These are phyloP conservation scores for Bipolaris oryzae DNA, from an alignment of 2,329 filamentous ascomycete genomes.

Conservation along the genomic window DNA sequence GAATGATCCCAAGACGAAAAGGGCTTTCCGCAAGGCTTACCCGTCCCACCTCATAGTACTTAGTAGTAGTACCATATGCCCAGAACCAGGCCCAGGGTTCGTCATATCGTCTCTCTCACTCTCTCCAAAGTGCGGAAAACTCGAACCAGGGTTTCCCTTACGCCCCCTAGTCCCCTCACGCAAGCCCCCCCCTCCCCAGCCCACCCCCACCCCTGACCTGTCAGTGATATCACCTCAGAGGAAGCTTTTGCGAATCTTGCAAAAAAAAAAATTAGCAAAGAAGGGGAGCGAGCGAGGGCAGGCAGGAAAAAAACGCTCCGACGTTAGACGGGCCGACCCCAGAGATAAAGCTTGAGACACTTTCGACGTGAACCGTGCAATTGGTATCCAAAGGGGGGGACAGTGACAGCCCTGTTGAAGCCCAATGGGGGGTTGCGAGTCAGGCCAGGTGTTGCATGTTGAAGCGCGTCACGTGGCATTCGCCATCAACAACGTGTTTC, in stretches of 20 bases:
- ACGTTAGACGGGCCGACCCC: constrained; percentile 17
- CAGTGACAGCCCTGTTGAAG: constrained; percentile 15
- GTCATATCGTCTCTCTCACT: not conserved
- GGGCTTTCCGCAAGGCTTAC: not conserved
- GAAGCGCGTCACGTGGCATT: constrained; percentile 10
- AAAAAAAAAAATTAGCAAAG: constrained; percentile 7
- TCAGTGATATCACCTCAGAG: constrained; percentile 14
- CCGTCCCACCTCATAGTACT: not conserved
- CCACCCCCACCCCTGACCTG: constrained; percentile 4
- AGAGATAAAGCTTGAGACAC: constrained; percentile 15
- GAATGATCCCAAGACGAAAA: not conserved
- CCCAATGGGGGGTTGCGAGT: constrained; percentile 13
- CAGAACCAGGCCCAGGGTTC: too few relatives aligned
- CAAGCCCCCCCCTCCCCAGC: not conserved
- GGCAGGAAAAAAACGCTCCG: constrained; percentile 11
- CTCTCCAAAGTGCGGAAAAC: not conserved
- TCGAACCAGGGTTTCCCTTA: constrained; percentile 11
- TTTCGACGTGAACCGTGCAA: constrained; percentile 13
- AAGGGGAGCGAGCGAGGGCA: not conserved
- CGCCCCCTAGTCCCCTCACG: constrained; percentile 8
- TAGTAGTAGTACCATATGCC: too few relatives aligned
- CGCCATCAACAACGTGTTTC: constrained; percentile 14
- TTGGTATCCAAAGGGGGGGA: constrained; percentile 10
- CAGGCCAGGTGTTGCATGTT: constrained; percentile 8
- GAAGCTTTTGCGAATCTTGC: constrained; percentile 16